Conservation (phyloP, 2,329 filamentous ascomycete genomes). For the Ophiocordyceps sinensis region DNA sequence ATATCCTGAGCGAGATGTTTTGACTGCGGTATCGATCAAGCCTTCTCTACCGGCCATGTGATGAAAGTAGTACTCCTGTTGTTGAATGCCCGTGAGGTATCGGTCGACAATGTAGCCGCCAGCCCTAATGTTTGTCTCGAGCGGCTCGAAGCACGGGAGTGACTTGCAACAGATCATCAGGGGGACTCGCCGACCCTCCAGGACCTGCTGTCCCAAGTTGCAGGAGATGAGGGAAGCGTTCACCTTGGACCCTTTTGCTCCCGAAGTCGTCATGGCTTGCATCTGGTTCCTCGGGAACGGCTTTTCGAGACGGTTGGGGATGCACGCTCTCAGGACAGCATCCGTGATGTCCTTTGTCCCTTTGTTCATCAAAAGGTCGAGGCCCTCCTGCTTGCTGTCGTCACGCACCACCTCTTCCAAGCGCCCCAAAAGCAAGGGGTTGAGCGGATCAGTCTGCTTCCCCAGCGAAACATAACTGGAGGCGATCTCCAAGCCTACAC, state of each 20-base stretch:
- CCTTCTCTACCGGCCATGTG: slow-evolving; percentile 98
- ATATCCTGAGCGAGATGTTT: slow-evolving; percentile 93
- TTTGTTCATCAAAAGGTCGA: slow-evolving; percentile 79
- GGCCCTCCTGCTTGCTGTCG: slow-evolving; percentile 74
- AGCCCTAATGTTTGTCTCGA: slow-evolving; percentile 75
- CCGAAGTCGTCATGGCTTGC: slow-evolving; percentile 96
- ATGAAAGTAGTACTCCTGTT: slow-evolving; percentile 98
- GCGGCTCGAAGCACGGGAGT: slow-evolving; percentile 83
- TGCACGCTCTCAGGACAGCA: slow-evolving; percentile 60
- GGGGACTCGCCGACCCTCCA: slow-evolving; percentile 89
- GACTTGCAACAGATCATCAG: slow-evolving; percentile 98
- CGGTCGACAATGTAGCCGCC: slow-evolving; percentile 90
- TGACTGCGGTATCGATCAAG: slow-evolving; percentile 96
- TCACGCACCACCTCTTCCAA: slow-evolving; percentile 85
- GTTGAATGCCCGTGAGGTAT: slow-evolving; percentile 94
- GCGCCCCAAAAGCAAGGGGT: slow-evolving; percentile 59
- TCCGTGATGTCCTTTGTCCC: slow-evolving; percentile 58
- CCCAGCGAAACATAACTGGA: slow-evolving; percentile 78
- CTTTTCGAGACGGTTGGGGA: slow-evolving; percentile 75
- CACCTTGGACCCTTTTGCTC: slow-evolving; percentile 83
- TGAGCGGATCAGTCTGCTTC: slow-evolving; percentile 44
- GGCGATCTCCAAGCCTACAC: slow-evolving; percentile 65
- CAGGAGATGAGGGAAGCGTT: slow-evolving; percentile 97
- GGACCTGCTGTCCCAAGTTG: slow-evolving; percentile 89
- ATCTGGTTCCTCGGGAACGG: slow-evolving; percentile 95